phyloP scores from a whole-genome alignment of 371 early-diverging fungal genomes.

The Rhizopus arrhizus region DNA sequence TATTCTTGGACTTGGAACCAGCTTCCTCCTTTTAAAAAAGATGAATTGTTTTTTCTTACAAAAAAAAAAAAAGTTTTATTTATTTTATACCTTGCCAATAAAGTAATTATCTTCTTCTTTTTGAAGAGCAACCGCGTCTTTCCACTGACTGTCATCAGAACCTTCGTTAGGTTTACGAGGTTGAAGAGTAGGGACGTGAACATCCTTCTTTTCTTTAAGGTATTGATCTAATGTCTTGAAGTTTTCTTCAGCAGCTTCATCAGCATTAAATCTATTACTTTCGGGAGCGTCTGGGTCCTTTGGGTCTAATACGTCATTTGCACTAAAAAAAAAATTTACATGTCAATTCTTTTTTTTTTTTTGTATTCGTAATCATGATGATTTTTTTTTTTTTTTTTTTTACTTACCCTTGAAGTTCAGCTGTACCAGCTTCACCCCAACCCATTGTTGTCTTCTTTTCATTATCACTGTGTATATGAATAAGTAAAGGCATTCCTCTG shows the following conservation, averaged over 20 bases:
- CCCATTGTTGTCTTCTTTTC: slow-evolving; percentile 82
- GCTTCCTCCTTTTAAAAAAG: slow-evolving; percentile 19
- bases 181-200: slow-evolving; percentile 25
- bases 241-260: slow-evolving; percentile 65
- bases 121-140: slow-evolving; percentile 66
- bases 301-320: slow-evolving; percentile 37
- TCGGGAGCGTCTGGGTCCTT: slow-evolving; percentile 49
- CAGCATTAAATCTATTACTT: slow-evolving; percentile 27
- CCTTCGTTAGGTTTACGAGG: slow-evolving; percentile 80
- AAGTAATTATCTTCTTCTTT: slow-evolving; percentile 66
- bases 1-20: slow-evolving; percentile 27
- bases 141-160: slow-evolving; percentile 74
- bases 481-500: neutral
- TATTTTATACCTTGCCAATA: slow-evolving; percentile 60
- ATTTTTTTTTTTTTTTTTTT: slow-evolving; percentile 2
- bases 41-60: neutral
- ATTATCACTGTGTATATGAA: slow-evolving; percentile 51
- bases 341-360: slow-evolving; percentile 12
- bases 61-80: neutral
- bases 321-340: slow-evolving; percentile 21
- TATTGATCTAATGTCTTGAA: slow-evolving; percentile 82
- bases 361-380: slow-evolving; percentile 4
- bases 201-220: slow-evolving; percentile 45
- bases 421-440: slow-evolving; percentile 66
- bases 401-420: slow-evolving; percentile 44